Base-by-base conservation (phyloP, 805 yeast species). In the Yarrowia osloensis region DNA sequence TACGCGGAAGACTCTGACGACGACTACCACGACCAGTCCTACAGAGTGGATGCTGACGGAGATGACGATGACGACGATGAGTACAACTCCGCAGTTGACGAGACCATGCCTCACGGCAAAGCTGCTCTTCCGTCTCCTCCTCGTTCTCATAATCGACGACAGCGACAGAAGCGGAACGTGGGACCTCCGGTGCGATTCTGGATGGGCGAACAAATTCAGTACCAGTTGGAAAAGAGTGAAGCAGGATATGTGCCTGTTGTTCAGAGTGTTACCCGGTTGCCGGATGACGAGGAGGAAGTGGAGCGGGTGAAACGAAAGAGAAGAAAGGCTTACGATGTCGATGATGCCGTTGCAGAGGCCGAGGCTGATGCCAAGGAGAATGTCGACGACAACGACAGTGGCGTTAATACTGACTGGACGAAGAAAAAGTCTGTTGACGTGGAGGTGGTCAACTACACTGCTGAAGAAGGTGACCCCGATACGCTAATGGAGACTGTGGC, bases 121-220 rank as follows among this genome's bases (percentile, higher is more conserved):
- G 55, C 9, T 5, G 46, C 46, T 11, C 46, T 37, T 24, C 66
- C 54, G 33, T 61, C 66, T 5, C 66, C 66, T 24, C 66, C 66
- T 8, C 29, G 9, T 3, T 24, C 55, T 2, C 67, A 50, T 13
- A 71, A 96, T 13, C 71, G 96, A 70, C 79, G 90, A 70, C 89
- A 96, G 0, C 80, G 82, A 35, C 81, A 97, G 72, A 83, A 85
- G 0, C 83, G 84, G 69, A 82, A 89, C 6, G 28, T 21, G 3
- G 22, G 19, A 7, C 84, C 87, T 3, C 94, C 96, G 0, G 78
- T 91, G 70, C 93, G 91, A 2, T 89, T 82, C 74, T 91, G 97
- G 97, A 84, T 89, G 74, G 90, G 89, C 73, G 97, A 91, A 76
- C 80, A 86, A 68, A 84, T 89, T 33, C 84, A 89, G 3, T 91